phyloP scores from a whole-genome alignment of 2,329 filamentous ascomycete species.

The Aspergillus fumigatus region DNA sequence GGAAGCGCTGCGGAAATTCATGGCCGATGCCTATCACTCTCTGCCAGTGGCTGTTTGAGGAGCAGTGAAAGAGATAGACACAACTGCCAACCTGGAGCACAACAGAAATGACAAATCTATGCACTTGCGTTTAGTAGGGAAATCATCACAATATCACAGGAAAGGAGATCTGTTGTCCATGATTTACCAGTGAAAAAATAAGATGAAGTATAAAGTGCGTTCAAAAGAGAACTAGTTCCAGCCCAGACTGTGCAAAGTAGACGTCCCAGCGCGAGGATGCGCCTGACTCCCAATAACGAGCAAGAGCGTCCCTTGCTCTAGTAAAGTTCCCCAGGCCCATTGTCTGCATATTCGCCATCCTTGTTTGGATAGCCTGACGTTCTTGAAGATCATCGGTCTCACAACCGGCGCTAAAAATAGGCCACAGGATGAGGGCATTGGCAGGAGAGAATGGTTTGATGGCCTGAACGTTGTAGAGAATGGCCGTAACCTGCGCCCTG shows the following conservation, averaged over 20 bases:
- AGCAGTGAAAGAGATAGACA: background rate
- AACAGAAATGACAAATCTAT: too few species aligned
- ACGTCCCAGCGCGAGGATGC: constrained; percentile 17
- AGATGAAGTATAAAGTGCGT: background rate
- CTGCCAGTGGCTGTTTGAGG: constrained; percentile 24
- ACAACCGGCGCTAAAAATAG: constrained; percentile 29
- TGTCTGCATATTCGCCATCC: constrained; percentile 25
- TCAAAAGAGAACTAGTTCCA: constrained; percentile 25
- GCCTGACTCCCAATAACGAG: constrained; percentile 18
- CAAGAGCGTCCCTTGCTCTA: constrained; percentile 17
- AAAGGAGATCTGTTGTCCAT: background rate
- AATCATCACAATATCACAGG: background rate
- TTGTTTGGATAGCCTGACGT: constrained; percentile 15
- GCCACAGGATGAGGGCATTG: constrained; percentile 29
- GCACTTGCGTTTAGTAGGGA: background rate
- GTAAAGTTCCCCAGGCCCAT: constrained; percentile 28
- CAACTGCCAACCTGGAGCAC: too few species aligned
- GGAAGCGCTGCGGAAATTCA: constrained; percentile 48
- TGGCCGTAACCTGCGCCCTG: constrained; percentile 14
- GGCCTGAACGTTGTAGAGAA: constrained; percentile 14
- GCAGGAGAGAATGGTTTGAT: constrained; percentile 20
- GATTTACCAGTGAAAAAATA: background rate
- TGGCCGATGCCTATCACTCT: constrained; percentile 51
- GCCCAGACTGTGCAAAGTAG: constrained; percentile 15
- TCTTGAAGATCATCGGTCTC: constrained; percentile 18